Conservation (phyloP, 2,329 filamentous ascomycete species). For the Fusarium tjaetaba region DNA sequence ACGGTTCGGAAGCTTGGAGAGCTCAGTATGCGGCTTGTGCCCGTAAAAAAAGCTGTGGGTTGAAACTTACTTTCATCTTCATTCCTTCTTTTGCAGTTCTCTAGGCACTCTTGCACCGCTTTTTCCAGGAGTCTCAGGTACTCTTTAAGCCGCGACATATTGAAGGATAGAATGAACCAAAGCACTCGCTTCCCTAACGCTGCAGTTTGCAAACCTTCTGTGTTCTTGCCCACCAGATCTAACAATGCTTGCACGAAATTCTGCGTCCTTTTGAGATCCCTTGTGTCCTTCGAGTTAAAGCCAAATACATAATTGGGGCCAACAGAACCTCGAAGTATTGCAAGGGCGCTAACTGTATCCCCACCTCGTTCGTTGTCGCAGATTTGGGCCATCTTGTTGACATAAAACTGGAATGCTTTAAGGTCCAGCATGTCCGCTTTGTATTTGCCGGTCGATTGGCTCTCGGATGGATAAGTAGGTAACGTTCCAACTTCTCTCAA, state of each 20-base stretch:
- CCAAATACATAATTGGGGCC: not conserved
- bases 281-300: not conserved
- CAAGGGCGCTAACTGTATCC: not conserved
- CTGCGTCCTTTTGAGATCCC: not conserved
- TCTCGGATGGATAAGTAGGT: not conserved
- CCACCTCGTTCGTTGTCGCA: not conserved
- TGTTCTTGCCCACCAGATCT: not conserved
- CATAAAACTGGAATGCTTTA: not conserved
- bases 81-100: not conserved
- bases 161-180: not conserved
- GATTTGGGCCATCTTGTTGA: not conserved
- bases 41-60: not conserved
- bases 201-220: not conserved
- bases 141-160: not conserved
- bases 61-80: not conserved
- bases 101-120: not conserved
- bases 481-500: not conserved
- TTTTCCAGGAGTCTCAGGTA: not conserved
- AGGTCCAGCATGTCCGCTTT: not conserved
- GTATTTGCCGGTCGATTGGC: not conserved
- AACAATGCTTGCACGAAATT: not conserved
- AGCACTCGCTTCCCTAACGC: not conserved
- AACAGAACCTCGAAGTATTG: not conserved
- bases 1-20: not conserved
- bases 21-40: not conserved